Conservation (phyloP, 164 flowering plant genomes). For the Chimonanthus praecox region DNA sequence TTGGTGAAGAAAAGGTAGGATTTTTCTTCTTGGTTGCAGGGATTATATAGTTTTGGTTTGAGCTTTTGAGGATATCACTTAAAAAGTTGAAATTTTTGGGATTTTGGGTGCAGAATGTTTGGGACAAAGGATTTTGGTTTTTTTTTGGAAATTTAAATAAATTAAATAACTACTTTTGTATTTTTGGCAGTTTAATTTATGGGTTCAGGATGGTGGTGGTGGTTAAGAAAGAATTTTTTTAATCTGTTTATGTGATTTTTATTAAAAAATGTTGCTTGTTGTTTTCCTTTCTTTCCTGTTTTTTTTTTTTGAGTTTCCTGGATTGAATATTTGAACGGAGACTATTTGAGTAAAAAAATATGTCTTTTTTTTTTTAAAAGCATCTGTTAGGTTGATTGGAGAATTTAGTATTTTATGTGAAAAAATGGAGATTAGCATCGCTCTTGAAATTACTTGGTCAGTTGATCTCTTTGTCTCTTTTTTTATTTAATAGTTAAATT, state of each 20-base stretch:
- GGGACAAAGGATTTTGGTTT: background rate
- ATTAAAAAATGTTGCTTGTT: too few relatives aligned
- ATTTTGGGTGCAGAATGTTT: background rate
- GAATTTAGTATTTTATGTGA: too few relatives aligned
- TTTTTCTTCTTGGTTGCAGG: background rate
- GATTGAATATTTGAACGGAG: background rate
- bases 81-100: background rate
- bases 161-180: background rate
- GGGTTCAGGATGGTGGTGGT: too few relatives aligned
- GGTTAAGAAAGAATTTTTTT: too few relatives aligned
- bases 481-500: too few relatives aligned
- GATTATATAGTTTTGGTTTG: too few relatives aligned
- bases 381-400: background rate
- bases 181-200: background rate
- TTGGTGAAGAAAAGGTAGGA: background rate
- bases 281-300: too few relatives aligned
- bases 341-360: background rate
- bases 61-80: too few relatives aligned
- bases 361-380: background rate
- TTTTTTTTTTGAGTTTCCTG: background rate
- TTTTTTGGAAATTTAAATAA: background rate
- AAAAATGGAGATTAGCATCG: constrained; percentile 28
- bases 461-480: background rate
- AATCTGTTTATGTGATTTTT: too few relatives aligned
- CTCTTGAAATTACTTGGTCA: constrained; percentile 61